Conservation (phyloP, 2,329 filamentous ascomycete genomes). For the Botrytis elliptica region DNA sequence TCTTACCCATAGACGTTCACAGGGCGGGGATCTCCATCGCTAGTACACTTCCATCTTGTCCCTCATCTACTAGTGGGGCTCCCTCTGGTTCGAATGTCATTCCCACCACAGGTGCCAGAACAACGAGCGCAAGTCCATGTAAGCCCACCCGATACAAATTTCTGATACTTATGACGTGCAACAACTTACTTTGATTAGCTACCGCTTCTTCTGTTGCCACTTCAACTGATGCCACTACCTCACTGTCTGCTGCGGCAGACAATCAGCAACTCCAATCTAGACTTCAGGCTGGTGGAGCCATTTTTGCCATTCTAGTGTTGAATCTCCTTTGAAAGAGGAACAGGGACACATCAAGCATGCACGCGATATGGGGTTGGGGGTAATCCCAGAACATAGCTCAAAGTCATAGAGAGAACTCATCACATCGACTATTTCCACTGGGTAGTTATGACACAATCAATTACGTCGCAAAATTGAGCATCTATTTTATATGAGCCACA, state of each 20-base stretch:
- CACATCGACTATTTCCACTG: not conserved
- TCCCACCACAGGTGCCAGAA: no score
- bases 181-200: not conserved
- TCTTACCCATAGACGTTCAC: no score
- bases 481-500: not conserved
- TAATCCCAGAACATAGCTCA: not conserved
- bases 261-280: not conserved
- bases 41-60: no score
- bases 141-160: no score
- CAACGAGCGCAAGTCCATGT: no score
- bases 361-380: accelerated
- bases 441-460: not conserved
- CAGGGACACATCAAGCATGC: not conserved
- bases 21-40: no score
- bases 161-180: not conserved
- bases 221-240: not conserved
- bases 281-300: not conserved
- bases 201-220: not conserved
- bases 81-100: no score
- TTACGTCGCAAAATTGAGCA: not conserved
- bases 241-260: not conserved
- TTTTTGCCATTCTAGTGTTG: not conserved
- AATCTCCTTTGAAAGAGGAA: not conserved
- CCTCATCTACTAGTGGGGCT: no score
- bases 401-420: not conserved